Base-by-base conservation (phyloP, 139 green algal genomes). In the Asterochloris erici region DNA sequence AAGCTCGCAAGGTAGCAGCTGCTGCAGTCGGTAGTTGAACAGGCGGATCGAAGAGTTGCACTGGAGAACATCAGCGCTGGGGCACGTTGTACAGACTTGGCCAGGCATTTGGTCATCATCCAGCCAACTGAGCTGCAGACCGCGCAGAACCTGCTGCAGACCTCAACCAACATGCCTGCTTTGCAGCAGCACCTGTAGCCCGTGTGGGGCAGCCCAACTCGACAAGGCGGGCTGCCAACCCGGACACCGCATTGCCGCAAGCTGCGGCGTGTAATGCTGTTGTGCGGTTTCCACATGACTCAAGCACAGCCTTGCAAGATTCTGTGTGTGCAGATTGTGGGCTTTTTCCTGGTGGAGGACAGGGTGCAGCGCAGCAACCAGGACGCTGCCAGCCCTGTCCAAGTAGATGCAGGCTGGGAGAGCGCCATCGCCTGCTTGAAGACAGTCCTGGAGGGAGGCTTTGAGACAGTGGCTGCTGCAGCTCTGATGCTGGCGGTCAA, bases 291-390 rank as follows among this genome's bases (percentile, higher is more conserved):
- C 15, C 54, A 14, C 14, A 68, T 47, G n/a, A n/a, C n/a, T n/a
- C n/a, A n/a, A n/a, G n/a, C n/a, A n/a, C n/a, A 12, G n/a, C 38
- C 54, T 28, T 24, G 61, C 47, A 79, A 0, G 19, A 0, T 16
- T 38, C 12, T 79, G 21, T 17, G 4, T 16, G 10, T 64, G 28
- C 88, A 94, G 90, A 82, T 95, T 11, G 81, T 85, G 24, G 93
- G 93, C 6, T 96, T 93, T 85, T 96, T 96, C 80, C 79, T 96
- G 63, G 84, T 96, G 24, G 93, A 96, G 85, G 89, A 92, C 13
- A 85, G 86, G 12, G 90, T 96, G 68, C 74, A 84, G 82, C 79
- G 85, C 19, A 29, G 81, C 76, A 63, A 24, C 27, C 77, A 38
- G 9, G 83, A 77, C 10, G 19, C 78, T 0, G 74, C 69, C 9